These are phyloP conservation scores for Lactuca sativa DNA, from an alignment of 129 eudicot genomes.

Conservation along the genomic window DNA sequence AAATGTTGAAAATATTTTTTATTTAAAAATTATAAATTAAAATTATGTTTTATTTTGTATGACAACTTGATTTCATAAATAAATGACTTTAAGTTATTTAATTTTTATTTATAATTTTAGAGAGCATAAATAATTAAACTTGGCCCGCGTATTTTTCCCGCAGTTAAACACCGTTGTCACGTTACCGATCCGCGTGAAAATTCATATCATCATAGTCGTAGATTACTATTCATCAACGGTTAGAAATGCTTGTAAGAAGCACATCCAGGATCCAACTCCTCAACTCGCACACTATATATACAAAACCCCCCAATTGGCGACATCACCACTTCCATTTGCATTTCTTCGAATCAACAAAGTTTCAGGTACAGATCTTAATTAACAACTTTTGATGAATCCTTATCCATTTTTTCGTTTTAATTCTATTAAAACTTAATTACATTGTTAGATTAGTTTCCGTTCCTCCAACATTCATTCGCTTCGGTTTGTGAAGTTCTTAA, in stretches of 20 bases:
- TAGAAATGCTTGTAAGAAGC: constrained; percentile 1
- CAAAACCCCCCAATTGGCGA: background rate
- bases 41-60: no score
- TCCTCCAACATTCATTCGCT: background rate
- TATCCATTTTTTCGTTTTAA: no score
- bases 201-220: background rate
- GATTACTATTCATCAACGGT: constrained; percentile 19
- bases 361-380: background rate
- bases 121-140: no score
- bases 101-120: no score
- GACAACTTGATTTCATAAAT: no score
- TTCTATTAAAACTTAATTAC: no score
- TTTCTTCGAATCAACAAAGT: background rate
- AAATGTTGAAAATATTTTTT: no score
- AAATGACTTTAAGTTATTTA: no score
- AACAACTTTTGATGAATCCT: no score
- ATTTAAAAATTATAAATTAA: no score
- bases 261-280: constrained; percentile 10
- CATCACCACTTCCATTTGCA: background rate
- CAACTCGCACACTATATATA: constrained; percentile 5
- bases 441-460: no score
- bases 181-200: constrained; percentile 14
- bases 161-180: constrained; percentile 4
- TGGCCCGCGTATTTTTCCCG: background rate
- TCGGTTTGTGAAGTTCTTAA: background rate